Conservation (phyloP, 768 basidiomycete genomes). For the Phlebiopsis gigantea region DNA sequence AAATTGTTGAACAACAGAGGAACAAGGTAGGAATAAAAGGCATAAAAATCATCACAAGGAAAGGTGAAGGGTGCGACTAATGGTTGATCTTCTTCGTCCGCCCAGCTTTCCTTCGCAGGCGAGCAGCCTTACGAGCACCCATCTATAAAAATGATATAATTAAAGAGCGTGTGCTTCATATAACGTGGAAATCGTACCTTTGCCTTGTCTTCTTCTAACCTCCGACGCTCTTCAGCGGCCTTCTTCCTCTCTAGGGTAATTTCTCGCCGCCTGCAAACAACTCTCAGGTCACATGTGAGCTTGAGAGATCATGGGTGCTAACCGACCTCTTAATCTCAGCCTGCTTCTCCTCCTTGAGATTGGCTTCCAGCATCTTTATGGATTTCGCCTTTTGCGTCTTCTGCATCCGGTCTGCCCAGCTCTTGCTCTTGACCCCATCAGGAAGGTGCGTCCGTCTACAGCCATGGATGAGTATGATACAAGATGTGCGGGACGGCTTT, state of each 20-base stretch:
- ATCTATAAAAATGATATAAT: conserved; percentile 41
- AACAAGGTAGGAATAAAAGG: too few relatives aligned
- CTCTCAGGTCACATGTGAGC: background rate
- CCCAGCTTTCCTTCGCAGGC: conserved; percentile 67
- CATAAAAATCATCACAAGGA: too few relatives aligned
- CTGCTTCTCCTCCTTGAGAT: conserved; percentile 73
- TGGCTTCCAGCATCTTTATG: conserved; percentile 66
- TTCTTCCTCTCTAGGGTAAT: conserved; percentile 67
- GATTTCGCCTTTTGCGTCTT: conserved; percentile 61
- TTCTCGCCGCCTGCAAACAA: conserved; percentile 49
- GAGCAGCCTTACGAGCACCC: conserved; percentile 73
- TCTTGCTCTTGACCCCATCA: conserved; percentile 57
- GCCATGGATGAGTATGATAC: too few relatives aligned
- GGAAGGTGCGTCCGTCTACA: conserved; percentile 70
- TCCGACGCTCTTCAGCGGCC: conserved; percentile 65
- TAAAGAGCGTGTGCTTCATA: conserved; percentile 1
- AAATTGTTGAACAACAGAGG: too few relatives aligned
- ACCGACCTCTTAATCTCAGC: conserved; percentile 58
- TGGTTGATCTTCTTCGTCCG: conserved; percentile 79
- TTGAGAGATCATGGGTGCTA: background rate
- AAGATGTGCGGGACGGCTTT: too few relatives aligned
- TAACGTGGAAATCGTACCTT: conserved; percentile 36
- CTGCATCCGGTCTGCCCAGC: conserved; percentile 65
- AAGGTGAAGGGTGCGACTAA: too few relatives aligned
- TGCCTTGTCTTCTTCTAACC: conserved; percentile 58